Percentiles rank a stretch among this genome's conserved stretches.
Evolutionary conservation across 768 basidiomycete species (phyloP).

Genomic region (Pleurotus djamor): DNA sequence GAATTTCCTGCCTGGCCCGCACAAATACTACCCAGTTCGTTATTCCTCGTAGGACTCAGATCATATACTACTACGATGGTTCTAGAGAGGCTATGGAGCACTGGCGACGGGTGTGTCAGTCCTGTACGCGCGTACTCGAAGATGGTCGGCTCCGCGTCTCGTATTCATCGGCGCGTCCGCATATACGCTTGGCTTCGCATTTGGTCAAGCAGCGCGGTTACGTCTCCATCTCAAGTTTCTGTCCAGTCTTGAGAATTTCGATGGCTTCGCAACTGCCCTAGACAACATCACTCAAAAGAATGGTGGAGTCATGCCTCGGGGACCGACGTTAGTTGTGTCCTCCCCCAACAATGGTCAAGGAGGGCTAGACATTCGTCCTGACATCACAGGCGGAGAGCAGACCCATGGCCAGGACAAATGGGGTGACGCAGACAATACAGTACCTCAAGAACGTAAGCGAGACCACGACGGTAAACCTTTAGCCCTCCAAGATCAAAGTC

Average conservation of each 20-base stretch:
- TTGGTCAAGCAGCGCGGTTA: conserved; percentile 25
- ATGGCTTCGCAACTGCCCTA: conserved; percentile 36
- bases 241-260: conserved; percentile 34
- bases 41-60: background rate
- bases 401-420: background rate
- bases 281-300: conserved; percentile 44
- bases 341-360: background rate
- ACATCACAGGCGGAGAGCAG: background rate
- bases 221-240: conserved; percentile 33
- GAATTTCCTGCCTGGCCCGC: conserved; percentile 49
- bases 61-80: background rate
- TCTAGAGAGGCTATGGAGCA: conserved; percentile 1
- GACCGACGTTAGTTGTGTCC: conserved; percentile 22
- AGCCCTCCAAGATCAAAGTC: no score
- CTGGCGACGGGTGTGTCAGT: background rate
- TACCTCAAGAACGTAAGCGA: no score
- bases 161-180: conserved; percentile 16
- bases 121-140: background rate
- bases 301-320: conserved; percentile 21
- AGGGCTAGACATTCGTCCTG: conserved; percentile 1
- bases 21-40: conserved; percentile 36
- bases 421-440: background rate
- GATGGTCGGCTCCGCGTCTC: conserved; percentile 15
- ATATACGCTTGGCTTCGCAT: conserved; percentile 24
- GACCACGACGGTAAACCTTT: no score